A percentile compares a stretch with the other conserved stretches of the same genome.
Evolutionary conservation across 768 basidiomycete species (phyloP).

Genomic region (Rhodotorula sphaerocarpa): DNA sequence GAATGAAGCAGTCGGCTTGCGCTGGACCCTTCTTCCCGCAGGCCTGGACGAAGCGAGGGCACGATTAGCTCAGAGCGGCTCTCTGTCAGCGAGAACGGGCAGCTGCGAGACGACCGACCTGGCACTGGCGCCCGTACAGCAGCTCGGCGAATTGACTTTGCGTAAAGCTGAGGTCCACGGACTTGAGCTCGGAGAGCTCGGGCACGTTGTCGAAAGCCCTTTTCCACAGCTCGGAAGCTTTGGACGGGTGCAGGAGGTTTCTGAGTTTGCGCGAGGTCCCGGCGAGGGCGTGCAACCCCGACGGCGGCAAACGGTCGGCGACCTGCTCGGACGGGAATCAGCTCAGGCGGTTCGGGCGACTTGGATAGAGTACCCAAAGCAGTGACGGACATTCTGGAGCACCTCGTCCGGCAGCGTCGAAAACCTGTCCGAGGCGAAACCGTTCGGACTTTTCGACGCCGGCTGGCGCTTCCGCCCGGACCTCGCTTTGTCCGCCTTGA

Average conservation of each 20-base stretch:
- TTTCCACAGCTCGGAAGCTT: neutral
- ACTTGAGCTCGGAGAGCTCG: neutral
- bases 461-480: too few relatives aligned
- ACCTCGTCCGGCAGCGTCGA: neutral
- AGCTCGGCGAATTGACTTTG: neutral
- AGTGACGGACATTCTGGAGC: too few relatives aligned
- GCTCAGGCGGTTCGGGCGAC: neutral
- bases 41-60: neutral
- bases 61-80: neutral
- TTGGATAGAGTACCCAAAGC: neutral
- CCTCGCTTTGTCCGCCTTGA: too few relatives aligned
- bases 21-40: neutral
- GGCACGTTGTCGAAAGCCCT: neutral
- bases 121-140: neutral
- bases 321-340: neutral
- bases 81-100: too few relatives aligned
- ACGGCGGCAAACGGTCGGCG: neutral
- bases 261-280: neutral
- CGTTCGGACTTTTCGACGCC: too few relatives aligned
- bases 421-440: too few relatives aligned
- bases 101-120: neutral
- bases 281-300: neutral
- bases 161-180: neutral
- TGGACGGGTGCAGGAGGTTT: neutral
- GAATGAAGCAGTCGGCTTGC: slow-evolving; percentile 3